Evolutionary conservation across 805 yeast genomes (phyloP).

Genomic region (Wickerhamia fluorescens): DNA sequence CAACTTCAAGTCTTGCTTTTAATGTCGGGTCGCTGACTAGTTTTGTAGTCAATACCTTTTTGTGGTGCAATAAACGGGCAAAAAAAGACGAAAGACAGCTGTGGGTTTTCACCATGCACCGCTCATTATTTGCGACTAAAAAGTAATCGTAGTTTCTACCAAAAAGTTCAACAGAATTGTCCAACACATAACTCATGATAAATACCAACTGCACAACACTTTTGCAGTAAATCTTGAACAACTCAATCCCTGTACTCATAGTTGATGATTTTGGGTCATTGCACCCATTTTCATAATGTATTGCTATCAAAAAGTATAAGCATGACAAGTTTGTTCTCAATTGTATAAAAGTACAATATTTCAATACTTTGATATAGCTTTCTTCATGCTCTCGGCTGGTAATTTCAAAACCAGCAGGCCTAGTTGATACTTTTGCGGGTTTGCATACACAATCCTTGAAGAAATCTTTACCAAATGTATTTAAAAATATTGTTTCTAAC

Average conservation of each 20-base stretch:
- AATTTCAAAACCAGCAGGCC: constrained; percentile 9
- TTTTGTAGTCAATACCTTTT: constrained; percentile 21
- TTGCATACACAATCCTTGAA: constrained; percentile 31
- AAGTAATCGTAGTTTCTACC: constrained; percentile 33
- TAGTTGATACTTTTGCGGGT: constrained; percentile 16
- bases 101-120: constrained; percentile 36
- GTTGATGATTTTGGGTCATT: constrained; percentile 21
- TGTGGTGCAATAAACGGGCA: constrained; percentile 32
- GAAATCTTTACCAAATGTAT: constrained; percentile 35
- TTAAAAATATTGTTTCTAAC: constrained; percentile 27
- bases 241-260: constrained; percentile 33
- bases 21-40: constrained; percentile 8
- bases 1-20: constrained; percentile 21
- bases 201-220: constrained; percentile 36
- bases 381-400: constrained; percentile 20
- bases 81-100: constrained; percentile 32
- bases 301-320: constrained; percentile 33
- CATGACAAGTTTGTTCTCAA: constrained; percentile 34
- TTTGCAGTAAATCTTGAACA: constrained; percentile 34
- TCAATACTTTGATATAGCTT: constrained; percentile 26
- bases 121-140: constrained; percentile 30
- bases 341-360: constrained; percentile 28
- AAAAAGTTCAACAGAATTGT: constrained; percentile 34
- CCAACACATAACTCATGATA: constrained; percentile 37
- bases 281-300: constrained; percentile 31